Conservation (phyloP, 2,329 filamentous ascomycete genomes). For the Stenocarpella maydis region DNA sequence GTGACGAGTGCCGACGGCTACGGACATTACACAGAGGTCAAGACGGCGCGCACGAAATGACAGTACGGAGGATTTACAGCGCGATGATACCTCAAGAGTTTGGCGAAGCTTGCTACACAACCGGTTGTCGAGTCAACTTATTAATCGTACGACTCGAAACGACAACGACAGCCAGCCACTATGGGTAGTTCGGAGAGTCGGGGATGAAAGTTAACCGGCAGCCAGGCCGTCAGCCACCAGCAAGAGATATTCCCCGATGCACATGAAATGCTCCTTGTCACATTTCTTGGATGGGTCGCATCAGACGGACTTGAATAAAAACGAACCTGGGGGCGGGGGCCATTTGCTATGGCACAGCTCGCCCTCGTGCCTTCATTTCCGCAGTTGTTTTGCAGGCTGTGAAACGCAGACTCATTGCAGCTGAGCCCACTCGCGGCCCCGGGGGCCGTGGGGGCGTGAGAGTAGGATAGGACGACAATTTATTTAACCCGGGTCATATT, state of each 20-base stretch:
- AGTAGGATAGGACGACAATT: not conserved
- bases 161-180: not conserved
- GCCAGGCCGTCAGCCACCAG: constrained; percentile 3
- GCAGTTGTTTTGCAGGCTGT: constrained; percentile 4
- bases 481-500: constrained; percentile 1
- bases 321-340: no score
- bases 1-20: constrained; percentile 12
- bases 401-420: not conserved
- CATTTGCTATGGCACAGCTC: not conserved
- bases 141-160: not conserved
- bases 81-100: constrained; percentile 7
- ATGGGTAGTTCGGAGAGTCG: not conserved
- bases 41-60: not conserved
- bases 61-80: not conserved
- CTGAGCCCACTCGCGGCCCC: not conserved
- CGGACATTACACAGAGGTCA: not conserved
- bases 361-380: not conserved
- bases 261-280: constrained; percentile 15
- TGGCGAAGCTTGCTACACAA: constrained; percentile 4
- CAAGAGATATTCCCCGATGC: not conserved
- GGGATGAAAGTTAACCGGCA: not conserved
- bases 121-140: not conserved
- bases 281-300: not conserved
- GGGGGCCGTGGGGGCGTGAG: not conserved
- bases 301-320: constrained; percentile 12